Evolutionary conservation across 441 rosid species (phyloP).

Genomic region (Macaranga tanarius): DNA sequence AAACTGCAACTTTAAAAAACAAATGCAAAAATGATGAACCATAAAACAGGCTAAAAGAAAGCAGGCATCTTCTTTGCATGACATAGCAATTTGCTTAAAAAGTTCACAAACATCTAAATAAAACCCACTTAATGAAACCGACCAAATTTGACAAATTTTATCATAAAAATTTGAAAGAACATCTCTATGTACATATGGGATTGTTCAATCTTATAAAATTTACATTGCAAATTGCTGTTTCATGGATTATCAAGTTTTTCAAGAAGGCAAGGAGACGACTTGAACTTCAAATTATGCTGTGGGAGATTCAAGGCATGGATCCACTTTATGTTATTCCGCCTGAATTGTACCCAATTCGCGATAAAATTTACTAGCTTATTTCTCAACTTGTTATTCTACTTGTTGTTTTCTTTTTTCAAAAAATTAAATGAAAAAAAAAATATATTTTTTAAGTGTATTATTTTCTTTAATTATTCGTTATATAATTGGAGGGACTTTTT

Average conservation of each 20-base stretch:
- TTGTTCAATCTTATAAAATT: not conserved
- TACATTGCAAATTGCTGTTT: not conserved
- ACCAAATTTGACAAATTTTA: too few species aligned
- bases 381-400: not conserved
- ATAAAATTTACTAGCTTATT: not conserved
- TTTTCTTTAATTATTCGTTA: too few species aligned
- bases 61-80: not conserved
- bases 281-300: constrained; percentile 9
- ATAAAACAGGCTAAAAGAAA: not conserved
- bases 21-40: constrained; percentile 4
- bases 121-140: too few species aligned
- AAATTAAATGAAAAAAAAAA: too few species aligned
- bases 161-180: too few species aligned
- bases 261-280: not conserved
- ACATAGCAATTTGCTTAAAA: too few species aligned
- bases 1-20: not conserved
- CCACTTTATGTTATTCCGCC: constrained; percentile 10
- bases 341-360: not conserved
- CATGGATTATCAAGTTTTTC: not conserved
- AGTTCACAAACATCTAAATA: too few species aligned
- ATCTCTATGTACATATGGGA: not conserved
- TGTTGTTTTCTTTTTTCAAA: not conserved
- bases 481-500: too few species aligned
- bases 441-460: not conserved
- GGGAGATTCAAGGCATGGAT: constrained; percentile 16